phyloP scores from a whole-genome alignment of 441 rosid species.

The Syzygium syzygioides region DNA sequence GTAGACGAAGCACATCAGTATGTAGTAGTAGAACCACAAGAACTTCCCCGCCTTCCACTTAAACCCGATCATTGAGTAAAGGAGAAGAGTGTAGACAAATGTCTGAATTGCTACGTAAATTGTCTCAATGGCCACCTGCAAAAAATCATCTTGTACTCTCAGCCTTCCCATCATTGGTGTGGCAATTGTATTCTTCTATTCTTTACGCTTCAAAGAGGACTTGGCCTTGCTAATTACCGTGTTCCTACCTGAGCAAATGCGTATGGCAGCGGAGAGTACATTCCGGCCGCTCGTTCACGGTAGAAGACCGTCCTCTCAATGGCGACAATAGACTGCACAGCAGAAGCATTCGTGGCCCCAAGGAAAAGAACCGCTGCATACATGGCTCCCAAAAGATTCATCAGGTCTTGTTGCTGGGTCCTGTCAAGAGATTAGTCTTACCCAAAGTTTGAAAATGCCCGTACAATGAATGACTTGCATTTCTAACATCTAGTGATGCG shows the following conservation, averaged over 20 bases:
- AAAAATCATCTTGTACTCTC: not conserved
- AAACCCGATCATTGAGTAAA: not conserved
- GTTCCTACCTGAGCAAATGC: constrained; percentile 64
- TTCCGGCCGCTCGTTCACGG: constrained; percentile 88
- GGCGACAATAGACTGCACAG: constrained; percentile 57
- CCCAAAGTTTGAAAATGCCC: not conserved
- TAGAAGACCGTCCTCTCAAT: constrained; percentile 82
- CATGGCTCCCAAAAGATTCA: constrained; percentile 81
- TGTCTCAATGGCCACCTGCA: not conserved
- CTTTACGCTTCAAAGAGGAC: not conserved
- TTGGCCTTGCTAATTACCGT: not conserved
- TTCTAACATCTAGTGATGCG: not conserved
- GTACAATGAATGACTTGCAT: not conserved
- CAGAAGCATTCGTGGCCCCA: constrained; percentile 65
- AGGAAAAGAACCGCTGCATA: constrained; percentile 76
- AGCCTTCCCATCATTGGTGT: not conserved
- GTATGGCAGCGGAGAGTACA: constrained; percentile 84
- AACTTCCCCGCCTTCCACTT: not conserved
- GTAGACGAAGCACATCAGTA: constrained; percentile 1
- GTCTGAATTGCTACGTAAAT: constrained; percentile 1
- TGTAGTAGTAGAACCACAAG: not conserved
- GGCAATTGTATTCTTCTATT: not conserved
- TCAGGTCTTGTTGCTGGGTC: constrained; percentile 53
- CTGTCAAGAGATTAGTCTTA: constrained; percentile 26
- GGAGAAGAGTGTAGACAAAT: constrained; percentile 1